Evolutionary conservation across 345 rosid species (phyloP).

Genomic region (Moricandia arvensis): DNA sequence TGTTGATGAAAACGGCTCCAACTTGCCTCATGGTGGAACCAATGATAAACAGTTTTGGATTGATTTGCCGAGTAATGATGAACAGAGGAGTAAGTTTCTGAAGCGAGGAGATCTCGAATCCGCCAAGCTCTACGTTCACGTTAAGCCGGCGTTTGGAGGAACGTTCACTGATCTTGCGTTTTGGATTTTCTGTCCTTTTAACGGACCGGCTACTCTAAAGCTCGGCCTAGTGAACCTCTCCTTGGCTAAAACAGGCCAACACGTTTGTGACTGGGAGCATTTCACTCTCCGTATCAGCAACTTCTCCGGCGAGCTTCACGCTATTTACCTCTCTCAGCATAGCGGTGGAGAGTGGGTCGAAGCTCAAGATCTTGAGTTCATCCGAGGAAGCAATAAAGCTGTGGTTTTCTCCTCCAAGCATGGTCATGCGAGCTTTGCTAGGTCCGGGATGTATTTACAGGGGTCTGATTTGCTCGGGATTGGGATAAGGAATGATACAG

Average conservation of each 20-base stretch:
- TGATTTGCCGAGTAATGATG: constrained; percentile 48
- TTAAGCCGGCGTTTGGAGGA: constrained; percentile 78
- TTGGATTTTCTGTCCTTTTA: constrained; percentile 92
- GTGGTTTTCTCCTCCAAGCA: constrained; percentile 65
- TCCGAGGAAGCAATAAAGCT: constrained; percentile 54
- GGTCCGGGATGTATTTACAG: constrained; percentile 64
- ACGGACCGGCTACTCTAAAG: constrained; percentile 84
- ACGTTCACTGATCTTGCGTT: constrained; percentile 72
- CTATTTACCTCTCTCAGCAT: constrained; percentile 85
- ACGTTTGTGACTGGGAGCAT: constrained; percentile 95
- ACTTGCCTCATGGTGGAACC: constrained; percentile 70
- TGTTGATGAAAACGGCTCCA: constrained; percentile 59
- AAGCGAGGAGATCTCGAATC: constrained; percentile 58
- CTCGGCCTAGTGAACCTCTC: constrained; percentile 47
- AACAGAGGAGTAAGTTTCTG: constrained; percentile 26
- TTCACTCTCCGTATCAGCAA: constrained; percentile 81
- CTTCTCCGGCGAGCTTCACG: constrained; percentile 71
- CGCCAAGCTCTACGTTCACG: constrained; percentile 78
- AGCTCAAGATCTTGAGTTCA: constrained; percentile 66
- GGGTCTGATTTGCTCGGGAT: constrained; percentile 61
- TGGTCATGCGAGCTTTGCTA: constrained; percentile 81
- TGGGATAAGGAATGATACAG: constrained; percentile 78
- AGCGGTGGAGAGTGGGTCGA: constrained; percentile 85
- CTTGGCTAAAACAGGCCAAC: constrained; percentile 68
- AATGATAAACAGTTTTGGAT: constrained; percentile 77